Evolutionary conservation across 2,329 filamentous ascomycete species (phyloP).

Genomic region (Drechslerella coelobrocha): DNA sequence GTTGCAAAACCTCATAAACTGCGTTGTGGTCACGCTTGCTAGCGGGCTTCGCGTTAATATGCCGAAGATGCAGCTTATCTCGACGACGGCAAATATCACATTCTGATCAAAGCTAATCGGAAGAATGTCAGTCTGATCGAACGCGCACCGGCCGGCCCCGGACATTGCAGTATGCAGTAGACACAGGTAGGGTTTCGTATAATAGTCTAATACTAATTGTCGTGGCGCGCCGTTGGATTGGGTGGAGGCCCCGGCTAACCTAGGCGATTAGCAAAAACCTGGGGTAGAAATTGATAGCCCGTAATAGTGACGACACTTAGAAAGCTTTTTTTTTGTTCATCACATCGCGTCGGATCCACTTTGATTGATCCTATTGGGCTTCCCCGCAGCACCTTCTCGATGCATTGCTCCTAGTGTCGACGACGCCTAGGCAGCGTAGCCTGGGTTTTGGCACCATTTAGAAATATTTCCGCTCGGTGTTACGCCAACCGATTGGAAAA

Average conservation of each 20-base stretch:
- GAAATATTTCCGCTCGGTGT: conserved; percentile 12
- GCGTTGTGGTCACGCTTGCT: no score
- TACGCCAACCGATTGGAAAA: conserved; percentile 21
- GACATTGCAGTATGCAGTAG: no score
- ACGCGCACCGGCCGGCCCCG: not conserved
- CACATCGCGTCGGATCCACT: not conserved
- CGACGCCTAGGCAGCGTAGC: not conserved
- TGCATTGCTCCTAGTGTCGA: not conserved
- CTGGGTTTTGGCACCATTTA: not conserved
- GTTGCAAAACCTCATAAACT: no score
- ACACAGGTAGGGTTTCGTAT: not conserved
- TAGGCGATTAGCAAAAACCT: conserved; percentile 26
- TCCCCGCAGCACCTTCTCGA: not conserved
- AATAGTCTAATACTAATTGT: not conserved
- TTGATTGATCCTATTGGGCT: not conserved
- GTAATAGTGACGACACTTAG: conserved; percentile 49
- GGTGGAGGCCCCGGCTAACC: conserved; percentile 29
- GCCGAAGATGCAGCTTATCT: no score
- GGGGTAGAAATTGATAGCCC: not conserved
- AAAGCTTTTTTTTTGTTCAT: conserved; percentile 8
- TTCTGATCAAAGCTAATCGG: not conserved
- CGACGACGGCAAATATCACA: no score
- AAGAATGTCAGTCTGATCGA: not conserved
- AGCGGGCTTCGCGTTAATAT: no score
- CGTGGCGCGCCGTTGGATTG: not conserved